These are phyloP conservation scores for Solanum pimpinellifolium DNA, from an alignment of 257 asterid genomes.

Conservation along the genomic window DNA sequence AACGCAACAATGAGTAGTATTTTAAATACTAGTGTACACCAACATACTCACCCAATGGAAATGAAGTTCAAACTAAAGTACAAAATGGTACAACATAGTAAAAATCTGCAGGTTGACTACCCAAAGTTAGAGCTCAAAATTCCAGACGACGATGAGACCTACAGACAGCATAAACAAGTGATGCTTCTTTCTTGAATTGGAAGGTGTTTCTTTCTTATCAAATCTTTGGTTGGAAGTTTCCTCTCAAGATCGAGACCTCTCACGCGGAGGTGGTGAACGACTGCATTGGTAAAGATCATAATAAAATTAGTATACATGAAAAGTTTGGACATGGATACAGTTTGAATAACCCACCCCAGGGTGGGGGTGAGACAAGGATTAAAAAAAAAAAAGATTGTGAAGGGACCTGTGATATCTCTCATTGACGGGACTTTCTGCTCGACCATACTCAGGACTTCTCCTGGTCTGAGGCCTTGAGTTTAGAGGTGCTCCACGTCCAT, in stretches of 20 bases:
- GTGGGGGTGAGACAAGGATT: background rate
- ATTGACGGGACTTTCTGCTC: constrained; percentile 48
- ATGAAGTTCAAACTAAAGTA: background rate
- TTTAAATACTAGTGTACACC: background rate
- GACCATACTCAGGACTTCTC: constrained; percentile 47
- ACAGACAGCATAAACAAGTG: background rate
- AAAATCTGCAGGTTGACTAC: background rate
- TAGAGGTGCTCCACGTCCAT: constrained; percentile 70
- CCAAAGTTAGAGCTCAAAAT: background rate
- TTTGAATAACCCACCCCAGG: background rate
- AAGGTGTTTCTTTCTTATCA: background rate
- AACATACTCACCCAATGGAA: background rate
- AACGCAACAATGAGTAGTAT: background rate
- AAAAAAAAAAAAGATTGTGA: background rate
- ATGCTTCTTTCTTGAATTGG: background rate
- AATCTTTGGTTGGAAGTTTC: background rate
- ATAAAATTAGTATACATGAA: background rate
- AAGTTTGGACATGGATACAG: background rate
- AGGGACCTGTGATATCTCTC: constrained; percentile 51
- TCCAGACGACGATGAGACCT: background rate
- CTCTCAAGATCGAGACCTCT: constrained; percentile 55
- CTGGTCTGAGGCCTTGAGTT: constrained; percentile 49
- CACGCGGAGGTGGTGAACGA: constrained; percentile 54
- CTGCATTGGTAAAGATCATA: constrained; percentile 16
- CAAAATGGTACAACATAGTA: background rate